These are phyloP conservation scores for Triangularia verruculosa DNA, from an alignment of 2,329 filamentous ascomycete species.

Conservation along the genomic window DNA sequence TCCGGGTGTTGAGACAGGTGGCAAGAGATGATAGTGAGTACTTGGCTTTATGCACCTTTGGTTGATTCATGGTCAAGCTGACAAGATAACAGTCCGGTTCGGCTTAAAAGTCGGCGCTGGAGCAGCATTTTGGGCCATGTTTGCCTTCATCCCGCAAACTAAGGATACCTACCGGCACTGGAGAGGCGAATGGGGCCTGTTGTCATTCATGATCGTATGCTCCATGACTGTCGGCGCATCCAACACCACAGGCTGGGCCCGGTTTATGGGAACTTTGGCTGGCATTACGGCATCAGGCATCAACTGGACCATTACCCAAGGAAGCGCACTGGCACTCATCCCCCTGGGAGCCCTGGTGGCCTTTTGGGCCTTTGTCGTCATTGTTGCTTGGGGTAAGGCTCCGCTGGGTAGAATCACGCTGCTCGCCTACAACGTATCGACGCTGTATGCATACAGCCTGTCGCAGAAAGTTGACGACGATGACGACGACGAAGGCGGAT, in stretches of 20 bases:
- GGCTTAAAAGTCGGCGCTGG: conserved; percentile 92
- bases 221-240: conserved; percentile 96
- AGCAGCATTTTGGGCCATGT: conserved; percentile 82
- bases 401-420: conserved; percentile 92
- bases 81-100: conserved; percentile 51
- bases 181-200: conserved; percentile 92
- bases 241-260: conserved; percentile 85
- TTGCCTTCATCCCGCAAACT: conserved; percentile 78
- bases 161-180: conserved; percentile 79
- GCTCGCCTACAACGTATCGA: conserved; percentile 92
- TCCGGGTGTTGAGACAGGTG: conserved; percentile 47
- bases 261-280: conserved; percentile 81
- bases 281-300: conserved; percentile 73
- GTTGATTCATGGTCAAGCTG: conserved; percentile 16
- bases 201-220: conserved; percentile 98
- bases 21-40: conserved; percentile 50
- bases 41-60: conserved; percentile 29
- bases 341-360: conserved; percentile 80
- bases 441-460: conserved; percentile 89
- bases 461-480: conserved; percentile 75
- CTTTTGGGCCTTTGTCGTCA: conserved; percentile 84
- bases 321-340: conserved; percentile 72
- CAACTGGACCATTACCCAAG: conserved; percentile 73
- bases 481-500: conserved; percentile 84
- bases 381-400: conserved; percentile 76